These are phyloP conservation scores for Magnolia kwangsiensis DNA, from an alignment of 164 flowering plant genomes.

Conservation along the genomic window DNA sequence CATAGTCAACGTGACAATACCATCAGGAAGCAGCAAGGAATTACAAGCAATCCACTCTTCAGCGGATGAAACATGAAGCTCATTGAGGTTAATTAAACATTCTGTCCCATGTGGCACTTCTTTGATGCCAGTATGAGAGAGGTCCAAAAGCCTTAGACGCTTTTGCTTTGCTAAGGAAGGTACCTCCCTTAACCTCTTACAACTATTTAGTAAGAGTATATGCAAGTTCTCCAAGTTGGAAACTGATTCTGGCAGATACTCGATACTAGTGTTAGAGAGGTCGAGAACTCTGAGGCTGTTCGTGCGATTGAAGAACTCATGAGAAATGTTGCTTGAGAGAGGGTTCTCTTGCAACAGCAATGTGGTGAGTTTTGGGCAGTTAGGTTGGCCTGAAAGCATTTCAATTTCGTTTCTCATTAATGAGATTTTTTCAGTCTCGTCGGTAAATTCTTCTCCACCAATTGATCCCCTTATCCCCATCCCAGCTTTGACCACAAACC, in stretches of 20 bases:
- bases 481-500: background rate
- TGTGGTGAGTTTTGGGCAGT: background rate
- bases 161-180: background rate
- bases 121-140: background rate
- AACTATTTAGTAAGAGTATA: background rate
- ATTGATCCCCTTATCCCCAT: background rate
- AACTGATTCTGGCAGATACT: background rate
- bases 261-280: background rate
- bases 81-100: background rate
- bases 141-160: background rate
- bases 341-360: background rate
- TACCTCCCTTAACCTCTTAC: background rate
- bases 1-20: too few species aligned
- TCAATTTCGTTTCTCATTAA: background rate
- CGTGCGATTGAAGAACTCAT: background rate
- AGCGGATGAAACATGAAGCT: background rate
- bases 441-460: background rate
- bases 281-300: background rate
- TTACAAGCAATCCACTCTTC: too few species aligned
- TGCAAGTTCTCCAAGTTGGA: background rate
- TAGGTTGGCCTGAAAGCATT: background rate
- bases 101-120: background rate
- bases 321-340: background rate
- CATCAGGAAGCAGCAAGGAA: too few species aligned
- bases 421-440: background rate